Evolutionary conservation across 2,329 filamentous ascomycete species (phyloP).

Genomic region (Colletotrichum cordylinicola): DNA sequence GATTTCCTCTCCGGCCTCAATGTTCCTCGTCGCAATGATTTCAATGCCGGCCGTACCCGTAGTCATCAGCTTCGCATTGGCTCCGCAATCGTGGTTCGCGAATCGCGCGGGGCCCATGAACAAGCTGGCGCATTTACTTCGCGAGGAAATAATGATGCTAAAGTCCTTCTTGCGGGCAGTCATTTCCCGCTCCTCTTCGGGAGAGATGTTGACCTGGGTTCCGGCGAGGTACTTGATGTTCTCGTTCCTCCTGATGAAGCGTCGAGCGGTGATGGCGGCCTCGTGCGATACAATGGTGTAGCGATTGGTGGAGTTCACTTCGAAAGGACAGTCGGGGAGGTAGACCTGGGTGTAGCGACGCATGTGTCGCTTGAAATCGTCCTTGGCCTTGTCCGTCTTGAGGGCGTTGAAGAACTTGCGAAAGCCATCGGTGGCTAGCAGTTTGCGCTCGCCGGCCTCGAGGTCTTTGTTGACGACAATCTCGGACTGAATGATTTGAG

Average conservation of each 20-base stretch:
- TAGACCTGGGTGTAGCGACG: constrained; percentile 94
- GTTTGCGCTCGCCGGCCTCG: constrained; percentile 70
- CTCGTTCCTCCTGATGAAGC: constrained; percentile 80
- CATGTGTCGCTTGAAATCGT: constrained; percentile 85
- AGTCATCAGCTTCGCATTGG: constrained; percentile 88
- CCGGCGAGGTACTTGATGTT: constrained; percentile 90
- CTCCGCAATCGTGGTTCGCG: constrained; percentile 95
- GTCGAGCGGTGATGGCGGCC: constrained; percentile 83
- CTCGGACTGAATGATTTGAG: constrained; percentile 65
- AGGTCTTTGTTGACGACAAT: constrained; percentile 79
- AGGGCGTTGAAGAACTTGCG: constrained; percentile 73
- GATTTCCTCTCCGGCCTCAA: constrained; percentile 89
- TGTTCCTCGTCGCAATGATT: constrained; percentile 83
- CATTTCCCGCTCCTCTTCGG: constrained; percentile 86
- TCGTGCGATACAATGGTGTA: constrained; percentile 93
- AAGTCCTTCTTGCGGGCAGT: constrained; percentile 89
- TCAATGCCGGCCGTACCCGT: constrained; percentile 87
- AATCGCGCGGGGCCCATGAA: constrained; percentile 96
- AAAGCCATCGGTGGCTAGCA: constrained; percentile 77
- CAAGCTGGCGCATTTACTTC: constrained; percentile 87
- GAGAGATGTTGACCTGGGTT: constrained; percentile 90
- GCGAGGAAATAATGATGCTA: constrained; percentile 92
- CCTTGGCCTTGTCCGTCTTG: constrained; percentile 75
- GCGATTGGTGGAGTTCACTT: constrained; percentile 89
- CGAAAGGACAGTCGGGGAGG: constrained; percentile 90